Conservation (phyloP, 805 yeast genomes). For the Saccharomycopsis babjevae region DNA sequence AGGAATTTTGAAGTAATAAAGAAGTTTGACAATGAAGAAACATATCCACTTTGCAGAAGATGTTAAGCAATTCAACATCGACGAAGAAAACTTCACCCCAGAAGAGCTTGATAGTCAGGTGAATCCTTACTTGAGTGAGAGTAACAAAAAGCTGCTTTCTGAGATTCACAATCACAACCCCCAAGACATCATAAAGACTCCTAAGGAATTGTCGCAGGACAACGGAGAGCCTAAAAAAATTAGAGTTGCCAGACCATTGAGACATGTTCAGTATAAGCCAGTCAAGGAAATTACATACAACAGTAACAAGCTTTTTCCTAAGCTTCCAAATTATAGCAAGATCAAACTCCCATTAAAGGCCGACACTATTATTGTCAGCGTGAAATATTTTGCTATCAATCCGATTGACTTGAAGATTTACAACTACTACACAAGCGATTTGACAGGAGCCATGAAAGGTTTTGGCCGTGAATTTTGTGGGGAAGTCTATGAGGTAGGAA, state of each 20-base stretch:
- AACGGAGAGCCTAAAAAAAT: constrained; percentile 4
- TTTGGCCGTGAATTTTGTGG: constrained; percentile 68
- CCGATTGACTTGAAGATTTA: constrained; percentile 57
- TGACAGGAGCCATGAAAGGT: constrained; percentile 47
- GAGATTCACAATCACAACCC: constrained; percentile 5
- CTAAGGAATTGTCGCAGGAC: constrained; percentile 14
- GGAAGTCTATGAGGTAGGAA: constrained; percentile 34
- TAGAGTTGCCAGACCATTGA: constrained; percentile 36
- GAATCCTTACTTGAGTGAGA: constrained; percentile 12
- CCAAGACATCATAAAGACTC: constrained; percentile 3
- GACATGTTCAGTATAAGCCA: constrained; percentile 43
- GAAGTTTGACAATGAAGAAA: background rate
- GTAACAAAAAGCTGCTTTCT: background rate
- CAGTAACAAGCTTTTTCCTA: constrained; percentile 25
- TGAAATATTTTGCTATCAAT: constrained; percentile 49
- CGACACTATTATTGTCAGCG: constrained; percentile 45
- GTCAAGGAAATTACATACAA: constrained; percentile 38
- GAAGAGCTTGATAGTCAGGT: constrained; percentile 16
- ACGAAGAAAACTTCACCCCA: constrained; percentile 9
- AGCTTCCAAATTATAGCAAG: constrained; percentile 41
- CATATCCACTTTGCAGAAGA: background rate
- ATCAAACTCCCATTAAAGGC: constrained; percentile 39
- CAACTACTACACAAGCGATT: constrained; percentile 41
- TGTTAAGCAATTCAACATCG: constrained; percentile 9
- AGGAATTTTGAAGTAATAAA: background rate